Conservation (phyloP, 306 rosid genomes). For the Sesbania bispinosa region DNA sequence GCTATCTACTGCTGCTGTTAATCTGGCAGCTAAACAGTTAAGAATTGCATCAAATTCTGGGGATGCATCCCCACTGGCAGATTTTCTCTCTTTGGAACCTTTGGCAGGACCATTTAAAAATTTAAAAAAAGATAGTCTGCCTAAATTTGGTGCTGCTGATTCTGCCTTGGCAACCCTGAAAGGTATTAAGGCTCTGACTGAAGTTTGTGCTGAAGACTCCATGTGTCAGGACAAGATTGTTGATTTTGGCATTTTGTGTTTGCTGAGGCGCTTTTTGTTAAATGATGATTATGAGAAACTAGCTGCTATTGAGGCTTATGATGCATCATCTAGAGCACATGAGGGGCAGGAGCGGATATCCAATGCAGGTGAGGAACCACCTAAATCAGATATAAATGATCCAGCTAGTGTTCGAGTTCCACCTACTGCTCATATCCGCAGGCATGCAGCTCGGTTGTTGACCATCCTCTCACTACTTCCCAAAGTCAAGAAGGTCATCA, state of each 20-base stretch:
- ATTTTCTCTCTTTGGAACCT: constrained; percentile 80
- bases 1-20: constrained; percentile 73
- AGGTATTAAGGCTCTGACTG: constrained; percentile 89
- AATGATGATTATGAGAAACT: constrained; percentile 90
- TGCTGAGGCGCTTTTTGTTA: constrained; percentile 81
- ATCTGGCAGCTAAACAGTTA: constrained; percentile 67
- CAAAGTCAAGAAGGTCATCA: constrained; percentile 65
- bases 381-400: constrained; percentile 44
- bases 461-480: constrained; percentile 81
- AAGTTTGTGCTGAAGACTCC: constrained; percentile 69
- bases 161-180: constrained; percentile 87
- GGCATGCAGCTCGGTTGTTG: constrained; percentile 89
- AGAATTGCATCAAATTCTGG: constrained; percentile 45
- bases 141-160: constrained; percentile 86
- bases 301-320: constrained; percentile 83
- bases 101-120: constrained; percentile 63
- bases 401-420: constrained; percentile 83
- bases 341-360: constrained; percentile 60
- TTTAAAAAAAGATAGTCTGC: constrained; percentile 57
- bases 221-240: constrained; percentile 54
- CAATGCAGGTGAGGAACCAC: constrained; percentile 39
- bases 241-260: constrained; percentile 70
- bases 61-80: constrained; percentile 64
- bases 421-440: constrained; percentile 88
- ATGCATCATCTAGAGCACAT: constrained; percentile 78